Percentiles rank a stretch among this genome's conserved stretches.
Conservation (phyloP, 1,139 yeast genomes). For the Saccharomyces pastorianus region DNA sequence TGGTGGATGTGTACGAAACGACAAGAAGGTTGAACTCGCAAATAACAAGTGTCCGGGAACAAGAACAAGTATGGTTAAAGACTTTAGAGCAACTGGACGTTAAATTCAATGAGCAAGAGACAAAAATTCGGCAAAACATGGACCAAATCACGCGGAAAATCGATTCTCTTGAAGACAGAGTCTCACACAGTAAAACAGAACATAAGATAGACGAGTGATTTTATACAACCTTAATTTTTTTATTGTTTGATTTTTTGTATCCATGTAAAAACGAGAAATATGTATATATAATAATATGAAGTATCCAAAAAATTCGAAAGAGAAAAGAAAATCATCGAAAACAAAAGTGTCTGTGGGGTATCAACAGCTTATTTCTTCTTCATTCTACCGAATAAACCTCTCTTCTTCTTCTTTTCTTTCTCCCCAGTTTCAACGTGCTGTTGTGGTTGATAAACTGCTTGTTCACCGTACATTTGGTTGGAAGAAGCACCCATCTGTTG, state of each 20-base stretch:
- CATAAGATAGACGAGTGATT: not conserved
- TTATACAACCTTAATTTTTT: not conserved
- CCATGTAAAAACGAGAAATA: not conserved
- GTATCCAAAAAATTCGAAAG: not conserved
- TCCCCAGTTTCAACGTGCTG: conserved; percentile 26
- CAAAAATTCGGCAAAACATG: conserved; percentile 5
- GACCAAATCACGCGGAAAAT: not conserved
- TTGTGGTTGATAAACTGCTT: conserved; percentile 54
- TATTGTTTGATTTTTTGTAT: not conserved
- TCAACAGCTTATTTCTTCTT: conserved; percentile 28
- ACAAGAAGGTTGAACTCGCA: conserved; percentile 41
- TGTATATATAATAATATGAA: not conserved
- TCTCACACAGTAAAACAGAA: not conserved
- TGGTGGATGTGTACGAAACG: conserved; percentile 47
- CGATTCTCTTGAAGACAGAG: not conserved
- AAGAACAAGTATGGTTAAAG: conserved; percentile 37
- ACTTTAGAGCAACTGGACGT: conserved; percentile 35
- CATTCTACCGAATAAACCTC: conserved; percentile 67
- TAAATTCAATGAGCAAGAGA: conserved; percentile 33
- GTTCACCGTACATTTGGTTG: conserved; percentile 35
- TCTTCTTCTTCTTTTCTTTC: conserved; percentile 49
- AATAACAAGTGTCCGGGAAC: conserved; percentile 34
- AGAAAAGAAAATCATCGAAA: not conserved
- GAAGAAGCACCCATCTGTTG: not conserved
- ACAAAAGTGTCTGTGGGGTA: not conserved